Evolutionary conservation across 169 alveolate species (phyloP), one percentile per base, ranked within the genome.

Genomic region (Plasmodium inui): DNA sequence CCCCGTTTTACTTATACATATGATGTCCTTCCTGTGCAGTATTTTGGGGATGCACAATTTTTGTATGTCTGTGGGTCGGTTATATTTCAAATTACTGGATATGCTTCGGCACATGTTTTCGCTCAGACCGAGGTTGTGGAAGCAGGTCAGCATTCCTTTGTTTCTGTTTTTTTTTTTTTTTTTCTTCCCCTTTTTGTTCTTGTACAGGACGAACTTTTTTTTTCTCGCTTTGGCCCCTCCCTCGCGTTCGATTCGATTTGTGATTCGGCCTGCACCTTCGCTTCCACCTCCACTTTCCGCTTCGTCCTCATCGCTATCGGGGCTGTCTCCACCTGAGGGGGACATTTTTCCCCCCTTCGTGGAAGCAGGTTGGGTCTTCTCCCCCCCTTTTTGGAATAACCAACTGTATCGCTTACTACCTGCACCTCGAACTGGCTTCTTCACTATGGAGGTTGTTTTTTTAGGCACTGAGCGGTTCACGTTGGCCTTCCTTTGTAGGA

Each of bases 1-100:
- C 2, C 99, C 99, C 14, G 99, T 98, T 96, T 99, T 96, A 1
- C 99, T 98, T 92, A 98, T 97, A n/a, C 99, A 99, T 7, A 98
- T 98, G 30, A 98, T 97, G 84, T 98, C 99, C 84, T 96, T 90
- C 44, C 99, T 98, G 91, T 97, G 97, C 61, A 98, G 91, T 72
- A 98, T 97, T 70, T 96, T 96, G 28, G 99, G 99, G 70, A 98
- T 97, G 34, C 98, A 97, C 94, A 97, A 98, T 92, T 99, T 96
- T 93, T 98, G 98, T 30, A 98, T 98, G 37, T 99, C 98, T 9
- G 99, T 98, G n/a, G 99, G 99, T 84, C 93, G 96, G 67, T 95
- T 94, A 72, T 95, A 96, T 34, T 95, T 83, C 30, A 96, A 91
- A 22, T 84, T 95, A n/a, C 86, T 89, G 72, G 95, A 93, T 53